Evolutionary conservation across 1,284 basidiomycete species (phyloP), one percentile per base, ranked within the genome.

Genomic region (Phellopilus nigrolimitatus): DNA sequence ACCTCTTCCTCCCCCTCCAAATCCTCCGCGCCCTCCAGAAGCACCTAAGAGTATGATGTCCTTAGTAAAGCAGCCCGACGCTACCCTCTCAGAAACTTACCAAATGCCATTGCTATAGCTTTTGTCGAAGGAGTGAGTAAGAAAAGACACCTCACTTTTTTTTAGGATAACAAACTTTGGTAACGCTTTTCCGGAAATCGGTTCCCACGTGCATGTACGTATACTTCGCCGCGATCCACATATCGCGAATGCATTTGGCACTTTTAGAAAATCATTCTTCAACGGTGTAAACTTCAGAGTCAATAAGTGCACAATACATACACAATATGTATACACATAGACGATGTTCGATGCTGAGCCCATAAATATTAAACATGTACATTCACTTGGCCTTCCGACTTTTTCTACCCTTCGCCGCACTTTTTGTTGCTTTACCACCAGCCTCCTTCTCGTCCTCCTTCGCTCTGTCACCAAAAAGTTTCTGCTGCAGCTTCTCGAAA

Each of bases 401-500:
- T 38, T 34, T 45, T 38, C 43, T 27, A 33, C 25, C 19, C 25
- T 24, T 53, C 24, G 36, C 25, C 12, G 25, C 28, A 15, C 25
- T 24, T n/a, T 50, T 45, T 41, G 48, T 55, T 46, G 47, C 44
- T 21, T 44, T 51, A n/a, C 24, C 46, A 68, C 28, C 28, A 66
- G 59, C 60, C 3, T 57, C 59, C 42, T 68, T 62, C 46, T 62
- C 59, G 10, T 65, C 68, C 50, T 67, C 64, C 69, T 56, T 56
- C 60, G 58, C 3, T 57, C 57, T 59, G 51, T 57, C 28, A 5
- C 71, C 74, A 60, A 82, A 78, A 2, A 83, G 64, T 57, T 75
- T 79, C 58, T 78, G 70, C 64, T 85, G 85, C 34, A 83, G 64
- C 55, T 73, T 77, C 57, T 76, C 74, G 59, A 85, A 84, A 62